Evolutionary conservation across 2,329 filamentous ascomycete species (phyloP).

Genomic region (Diplodia corticola): DNA sequence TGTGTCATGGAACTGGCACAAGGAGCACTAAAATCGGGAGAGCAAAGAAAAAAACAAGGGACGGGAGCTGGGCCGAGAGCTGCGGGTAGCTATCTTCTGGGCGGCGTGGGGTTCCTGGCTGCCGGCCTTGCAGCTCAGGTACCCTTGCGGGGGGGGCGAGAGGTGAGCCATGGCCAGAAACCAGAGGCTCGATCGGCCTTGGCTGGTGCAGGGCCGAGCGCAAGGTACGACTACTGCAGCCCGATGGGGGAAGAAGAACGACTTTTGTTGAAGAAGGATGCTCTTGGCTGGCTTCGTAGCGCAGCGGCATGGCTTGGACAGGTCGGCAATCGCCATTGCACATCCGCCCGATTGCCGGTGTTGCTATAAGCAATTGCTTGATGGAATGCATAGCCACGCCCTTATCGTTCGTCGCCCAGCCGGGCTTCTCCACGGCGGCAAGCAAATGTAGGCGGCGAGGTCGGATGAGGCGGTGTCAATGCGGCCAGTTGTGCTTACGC

Average conservation of each 20-base stretch:
- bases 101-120: slow-evolving; percentile 1
- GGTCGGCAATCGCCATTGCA: neutral
- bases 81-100: slow-evolving; percentile 15
- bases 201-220: slow-evolving; percentile 4
- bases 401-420: slow-evolving; percentile 13
- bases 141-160: slow-evolving; percentile 12
- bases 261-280: neutral
- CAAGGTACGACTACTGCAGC: neutral
- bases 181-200: neutral
- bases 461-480: neutral
- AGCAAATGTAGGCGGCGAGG: neutral
- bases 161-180: neutral
- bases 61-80: neutral
- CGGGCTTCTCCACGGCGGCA: neutral
- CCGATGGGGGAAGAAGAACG: neutral
- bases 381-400: neutral
- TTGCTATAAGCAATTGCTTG: neutral
- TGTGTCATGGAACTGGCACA: neutral
- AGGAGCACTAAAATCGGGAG: neutral
- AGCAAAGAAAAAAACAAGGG: neutral
- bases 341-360: neutral
- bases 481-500: neutral
- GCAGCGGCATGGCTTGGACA: neutral
- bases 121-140: neutral
- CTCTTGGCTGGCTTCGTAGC: neutral